These are phyloP conservation scores for Fusarium torulosum DNA, from an alignment of 2,329 filamentous ascomycete species.

Conservation along the genomic window DNA sequence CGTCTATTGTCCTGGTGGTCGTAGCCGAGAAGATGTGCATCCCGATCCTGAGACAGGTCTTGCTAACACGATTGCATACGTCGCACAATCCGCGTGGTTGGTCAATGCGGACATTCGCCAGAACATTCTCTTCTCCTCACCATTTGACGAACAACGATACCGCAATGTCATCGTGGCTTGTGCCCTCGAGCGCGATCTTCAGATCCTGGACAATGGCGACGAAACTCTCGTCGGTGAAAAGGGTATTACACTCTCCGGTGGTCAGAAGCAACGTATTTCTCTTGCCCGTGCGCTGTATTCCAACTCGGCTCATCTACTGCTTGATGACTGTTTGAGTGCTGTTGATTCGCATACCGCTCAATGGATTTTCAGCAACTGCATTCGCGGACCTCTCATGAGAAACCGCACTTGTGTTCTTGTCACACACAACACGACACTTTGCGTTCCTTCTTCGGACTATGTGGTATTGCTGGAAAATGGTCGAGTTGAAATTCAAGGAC, in stretches of 20 bases:
- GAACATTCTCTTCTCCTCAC: conserved; percentile 91
- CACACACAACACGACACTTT: conserved; percentile 93
- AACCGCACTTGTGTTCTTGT: conserved; percentile 93
- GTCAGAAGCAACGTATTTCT: conserved; percentile 97
- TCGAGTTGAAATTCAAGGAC: conserved; percentile 80
- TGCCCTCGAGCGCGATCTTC: conserved; percentile 88
- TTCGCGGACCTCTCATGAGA: conserved; percentile 89
- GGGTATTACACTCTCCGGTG: conserved; percentile 94
- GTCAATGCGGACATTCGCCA: conserved; percentile 96
- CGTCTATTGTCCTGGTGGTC: conserved; percentile 87
- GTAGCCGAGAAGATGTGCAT: conserved; percentile 85
- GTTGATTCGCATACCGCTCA: conserved; percentile 98
- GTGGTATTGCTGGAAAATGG: conserved; percentile 92
- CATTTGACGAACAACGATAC: conserved; percentile 85
- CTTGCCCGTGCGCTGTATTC: conserved; percentile 98
- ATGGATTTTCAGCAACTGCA: conserved; percentile 96
- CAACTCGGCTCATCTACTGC: conserved; percentile 87
- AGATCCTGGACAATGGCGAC: conserved; percentile 93
- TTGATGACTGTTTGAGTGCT: conserved; percentile 96
- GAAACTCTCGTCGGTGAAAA: conserved; percentile 96
- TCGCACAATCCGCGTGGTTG: conserved; percentile 96
- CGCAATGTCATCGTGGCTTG: conserved; percentile 90
- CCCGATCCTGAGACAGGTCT: conserved; percentile 86
- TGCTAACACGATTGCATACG: conserved; percentile 94
- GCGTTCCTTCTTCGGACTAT: conserved; percentile 82